A percentile compares a stretch with the other conserved stretches of the same genome.
Evolutionary conservation across 1,284 basidiomycete species (phyloP).

Genomic region (Trametes polyzona): DNA sequence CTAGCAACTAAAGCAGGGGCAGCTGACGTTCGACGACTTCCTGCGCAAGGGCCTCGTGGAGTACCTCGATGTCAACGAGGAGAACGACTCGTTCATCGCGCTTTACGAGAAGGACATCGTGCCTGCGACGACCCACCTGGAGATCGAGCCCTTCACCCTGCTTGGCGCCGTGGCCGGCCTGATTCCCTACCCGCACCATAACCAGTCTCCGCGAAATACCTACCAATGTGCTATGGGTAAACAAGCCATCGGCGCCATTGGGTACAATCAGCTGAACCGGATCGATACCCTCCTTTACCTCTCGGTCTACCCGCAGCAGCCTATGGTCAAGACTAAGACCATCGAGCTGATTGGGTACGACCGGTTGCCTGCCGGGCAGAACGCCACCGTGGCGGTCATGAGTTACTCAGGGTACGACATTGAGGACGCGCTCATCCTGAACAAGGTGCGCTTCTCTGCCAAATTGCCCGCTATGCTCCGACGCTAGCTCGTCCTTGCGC

Average conservation of each 20-base stretch:
- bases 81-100: constrained; percentile 98
- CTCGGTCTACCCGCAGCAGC: constrained; percentile 98
- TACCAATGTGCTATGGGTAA: constrained; percentile 99
- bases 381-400: constrained; percentile 99
- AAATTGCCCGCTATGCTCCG: not conserved
- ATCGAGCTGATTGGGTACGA: constrained; percentile 98
- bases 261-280: constrained; percentile 96
- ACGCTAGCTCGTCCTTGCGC: not conserved
- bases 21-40: constrained; percentile 93
- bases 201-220: constrained; percentile 98
- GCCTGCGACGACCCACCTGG: constrained; percentile 88
- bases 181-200: constrained; percentile 99
- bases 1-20: constrained; percentile 81
- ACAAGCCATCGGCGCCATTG: constrained; percentile 99
- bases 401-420: constrained; percentile 99
- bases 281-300: constrained; percentile 99
- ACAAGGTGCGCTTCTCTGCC: constrained; percentile 62
- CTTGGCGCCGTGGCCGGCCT: constrained; percentile 97
- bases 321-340: constrained; percentile 99
- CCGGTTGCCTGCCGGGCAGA: constrained; percentile 96
- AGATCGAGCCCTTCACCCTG: constrained; percentile 98
- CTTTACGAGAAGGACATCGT: constrained; percentile 92
- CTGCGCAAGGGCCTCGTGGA: constrained; percentile 95
- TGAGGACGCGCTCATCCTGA: constrained; percentile 97
- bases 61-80: constrained; percentile 99